Percentiles rank a stretch among this genome's conserved stretches.
phyloP scores from a whole-genome alignment of 306 rosid species.

The Trifolium repens region DNA sequence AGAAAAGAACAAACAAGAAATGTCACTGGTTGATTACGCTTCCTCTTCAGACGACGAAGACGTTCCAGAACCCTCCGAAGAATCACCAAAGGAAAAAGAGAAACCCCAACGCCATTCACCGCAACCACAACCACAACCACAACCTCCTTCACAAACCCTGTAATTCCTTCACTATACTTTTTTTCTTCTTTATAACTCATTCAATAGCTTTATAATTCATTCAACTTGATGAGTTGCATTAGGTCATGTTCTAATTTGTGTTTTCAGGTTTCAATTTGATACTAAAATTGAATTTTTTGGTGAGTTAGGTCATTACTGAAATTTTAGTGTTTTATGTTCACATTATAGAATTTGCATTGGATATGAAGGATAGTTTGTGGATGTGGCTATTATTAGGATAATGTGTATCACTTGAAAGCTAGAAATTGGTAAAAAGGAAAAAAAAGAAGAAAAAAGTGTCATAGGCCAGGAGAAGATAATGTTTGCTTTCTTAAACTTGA shows the following conservation, averaged over 20 bases:
- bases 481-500: constrained; percentile 12
- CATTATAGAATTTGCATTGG: too few relatives aligned
- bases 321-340: neutral
- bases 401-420: constrained; percentile 11
- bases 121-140: constrained; percentile 33
- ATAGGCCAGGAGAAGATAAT: neutral
- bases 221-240: neutral
- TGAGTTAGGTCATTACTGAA: neutral
- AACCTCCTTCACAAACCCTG: constrained; percentile 44
- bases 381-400: neutral
- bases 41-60: constrained; percentile 91
- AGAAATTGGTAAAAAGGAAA: neutral
- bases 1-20: constrained; percentile 39
- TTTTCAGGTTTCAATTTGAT: constrained; percentile 7
- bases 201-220: neutral
- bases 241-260: neutral
- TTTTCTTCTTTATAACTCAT: neutral
- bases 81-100: constrained; percentile 37
- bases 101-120: constrained; percentile 42
- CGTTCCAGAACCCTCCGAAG: constrained; percentile 51
- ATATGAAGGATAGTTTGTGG: neutral
- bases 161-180: constrained; percentile 33
- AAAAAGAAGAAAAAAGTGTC: neutral
- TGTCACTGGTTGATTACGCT: constrained; percentile 94
- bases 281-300: neutral